Base-by-base conservation (phyloP, 768 basidiomycete species). In the Trametes gibbosa region DNA sequence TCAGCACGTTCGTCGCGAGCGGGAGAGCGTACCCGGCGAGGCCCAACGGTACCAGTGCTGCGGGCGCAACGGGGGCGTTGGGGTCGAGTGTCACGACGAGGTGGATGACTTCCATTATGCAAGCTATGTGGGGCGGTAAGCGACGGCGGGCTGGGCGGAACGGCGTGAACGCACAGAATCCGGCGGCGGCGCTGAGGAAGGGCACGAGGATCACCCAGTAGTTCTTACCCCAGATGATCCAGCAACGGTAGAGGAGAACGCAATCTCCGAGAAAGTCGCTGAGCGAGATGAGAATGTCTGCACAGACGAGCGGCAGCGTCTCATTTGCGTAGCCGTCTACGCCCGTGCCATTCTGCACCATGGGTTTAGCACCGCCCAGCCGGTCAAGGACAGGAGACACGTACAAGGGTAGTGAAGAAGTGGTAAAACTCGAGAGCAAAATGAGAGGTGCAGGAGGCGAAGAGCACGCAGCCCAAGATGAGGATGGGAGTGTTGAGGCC, bases 1-100 rank as follows among this genome's bases (percentile, higher is more conserved):
- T 70, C 24, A 79, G 53, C 63, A 76, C 50, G 56, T 80, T 81
- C 6, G 76, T 73, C 51, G 69, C 71, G 35, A 80, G 71, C 3
- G 79, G 76, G 35, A 80, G 72, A 24, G 59, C 19, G 39, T 75
- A 79, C 14, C 59, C 68, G 0, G 77, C 76, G 16, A 72, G 70
- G 24, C 71, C 72, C 5, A 78, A 63, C 3, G 77, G 72, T n/a
- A 72, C 70, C 17, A 76, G 46, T 3, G 61, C 61, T 6, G 72
- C 59, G 25, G 76, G 76, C 12, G 77, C 74, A n/a, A 66, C 55
- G 9, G 74, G 70, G 1, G 75, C 61, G 12, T 59, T 63, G 8
- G 73, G 74, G 50, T 66, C 65, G 10, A 53, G 39, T 16, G 48
- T 57, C 21, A 45, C 21, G 34, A 51, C 57, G 42, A 78, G 58